Percentiles rank a stretch among this genome's conserved stretches.
These are phyloP conservation scores for Delonix regia DNA, from an alignment of 306 rosid genomes.

Conservation along the genomic window DNA sequence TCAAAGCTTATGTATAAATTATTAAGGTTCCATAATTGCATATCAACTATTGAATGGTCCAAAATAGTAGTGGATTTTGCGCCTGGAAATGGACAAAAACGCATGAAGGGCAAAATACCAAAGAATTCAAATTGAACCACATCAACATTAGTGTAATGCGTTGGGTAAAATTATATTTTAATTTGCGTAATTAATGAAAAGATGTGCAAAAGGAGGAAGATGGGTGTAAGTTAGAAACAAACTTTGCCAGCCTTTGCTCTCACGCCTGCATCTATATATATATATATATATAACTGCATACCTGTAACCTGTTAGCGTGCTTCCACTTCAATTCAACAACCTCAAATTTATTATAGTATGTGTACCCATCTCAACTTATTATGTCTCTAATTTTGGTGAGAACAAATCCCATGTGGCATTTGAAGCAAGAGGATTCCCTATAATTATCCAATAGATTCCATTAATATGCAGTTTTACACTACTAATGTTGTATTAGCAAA, in stretches of 20 bases:
- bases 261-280: constrained; percentile 43
- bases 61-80: constrained; percentile 32
- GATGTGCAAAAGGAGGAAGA: constrained; percentile 26
- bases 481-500: no score
- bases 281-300: constrained; percentile 37
- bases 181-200: constrained; percentile 32
- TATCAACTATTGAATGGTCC: constrained; percentile 40
- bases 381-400: background rate
- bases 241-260: constrained; percentile 61
- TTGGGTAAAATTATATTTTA: background rate
- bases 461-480: no score
- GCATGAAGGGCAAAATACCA: background rate
- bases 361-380: background rate
- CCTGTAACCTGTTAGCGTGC: constrained; percentile 36
- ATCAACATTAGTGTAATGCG: background rate
- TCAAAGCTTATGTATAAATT: constrained; percentile 40
- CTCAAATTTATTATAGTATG: background rate
- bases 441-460: no score
- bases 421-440: no score
- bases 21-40: constrained; percentile 20
- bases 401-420: no score
- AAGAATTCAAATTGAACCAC: constrained; percentile 23
- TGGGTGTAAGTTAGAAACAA: constrained; percentile 29
- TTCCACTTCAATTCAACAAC: constrained; percentile 15
- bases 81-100: constrained; percentile 19